These are phyloP conservation scores for Diddensiella santjacobensis DNA, from an alignment of 805 yeast genomes.

Conservation along the genomic window DNA sequence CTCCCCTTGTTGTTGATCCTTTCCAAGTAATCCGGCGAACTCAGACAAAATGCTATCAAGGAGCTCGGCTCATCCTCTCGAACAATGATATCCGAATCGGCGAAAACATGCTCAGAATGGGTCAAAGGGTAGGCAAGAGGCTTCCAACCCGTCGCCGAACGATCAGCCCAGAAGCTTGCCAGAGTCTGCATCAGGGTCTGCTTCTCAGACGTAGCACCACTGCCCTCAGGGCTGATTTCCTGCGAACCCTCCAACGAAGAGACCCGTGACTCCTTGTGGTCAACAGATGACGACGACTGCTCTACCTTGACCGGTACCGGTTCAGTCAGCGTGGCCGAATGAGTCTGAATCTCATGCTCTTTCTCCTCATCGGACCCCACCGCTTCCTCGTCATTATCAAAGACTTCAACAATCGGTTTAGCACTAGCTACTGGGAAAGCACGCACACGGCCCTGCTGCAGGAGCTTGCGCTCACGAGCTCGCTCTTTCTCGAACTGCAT, in stretches of 20 bases:
- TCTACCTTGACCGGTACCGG: slow-evolving; percentile 2
- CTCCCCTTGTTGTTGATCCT: slow-evolving; percentile 41
- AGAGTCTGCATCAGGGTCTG: slow-evolving; percentile 77
- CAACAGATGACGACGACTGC: background rate
- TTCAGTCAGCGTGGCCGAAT: background rate
- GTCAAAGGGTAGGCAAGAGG: slow-evolving; percentile 80
- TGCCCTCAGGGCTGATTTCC: background rate
- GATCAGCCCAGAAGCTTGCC: slow-evolving; percentile 94
- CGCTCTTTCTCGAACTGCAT: slow-evolving; percentile 85
- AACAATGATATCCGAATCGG: slow-evolving; percentile 88
- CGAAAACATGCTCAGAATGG: slow-evolving; percentile 83
- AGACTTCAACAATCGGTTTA: slow-evolving; percentile 87
- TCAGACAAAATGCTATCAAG: slow-evolving; percentile 85
- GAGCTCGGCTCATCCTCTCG: slow-evolving; percentile 97
- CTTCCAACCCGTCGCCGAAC: slow-evolving; percentile 94
- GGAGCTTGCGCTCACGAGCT: slow-evolving; percentile 65
- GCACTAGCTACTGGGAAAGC: slow-evolving; percentile 70
- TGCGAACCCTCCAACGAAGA: background rate
- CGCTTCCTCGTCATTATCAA: slow-evolving; percentile 83
- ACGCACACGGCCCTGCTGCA: slow-evolving; percentile 56
- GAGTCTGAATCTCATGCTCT: background rate
- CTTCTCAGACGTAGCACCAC: slow-evolving; percentile 47
- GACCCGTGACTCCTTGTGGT: background rate
- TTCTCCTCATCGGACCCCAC: slow-evolving; percentile 36
- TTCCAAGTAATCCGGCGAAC: slow-evolving; percentile 74